Conservation (phyloP, 306 rosid genomes). For the Malus sylvestris region DNA sequence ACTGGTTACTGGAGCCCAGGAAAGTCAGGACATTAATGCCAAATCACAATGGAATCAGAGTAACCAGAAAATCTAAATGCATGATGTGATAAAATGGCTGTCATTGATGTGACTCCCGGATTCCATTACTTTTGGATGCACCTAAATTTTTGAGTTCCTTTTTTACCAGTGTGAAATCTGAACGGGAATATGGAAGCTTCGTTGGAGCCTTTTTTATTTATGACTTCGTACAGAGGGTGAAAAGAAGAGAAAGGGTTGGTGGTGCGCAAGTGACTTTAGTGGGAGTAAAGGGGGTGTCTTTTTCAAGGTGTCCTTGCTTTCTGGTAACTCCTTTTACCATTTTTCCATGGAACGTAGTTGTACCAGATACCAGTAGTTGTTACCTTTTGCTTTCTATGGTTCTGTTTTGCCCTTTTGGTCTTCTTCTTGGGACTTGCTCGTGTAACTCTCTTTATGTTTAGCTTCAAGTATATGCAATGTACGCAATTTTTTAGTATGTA, state of each 20-base stretch:
- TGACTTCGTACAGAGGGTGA: neutral
- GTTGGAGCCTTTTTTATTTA: neutral
- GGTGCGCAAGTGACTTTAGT: neutral
- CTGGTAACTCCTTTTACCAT: conserved; percentile 2
- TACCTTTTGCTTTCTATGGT: neutral
- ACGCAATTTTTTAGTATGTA: neutral
- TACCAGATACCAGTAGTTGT: neutral
- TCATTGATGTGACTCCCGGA: conserved; percentile 1
- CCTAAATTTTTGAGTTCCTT: neutral
- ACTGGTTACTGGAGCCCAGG: conserved; percentile 12
- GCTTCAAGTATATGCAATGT: too few species aligned
- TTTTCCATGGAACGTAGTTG: neutral
- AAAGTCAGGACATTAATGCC: neutral
- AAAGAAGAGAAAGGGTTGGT: neutral
- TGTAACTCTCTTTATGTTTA: neutral
- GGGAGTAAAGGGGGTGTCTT: neutral
- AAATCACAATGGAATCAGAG: neutral
- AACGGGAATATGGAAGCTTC: conserved; percentile 1
- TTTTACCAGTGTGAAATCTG: neutral
- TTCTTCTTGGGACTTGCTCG: neutral
- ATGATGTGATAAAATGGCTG: neutral
- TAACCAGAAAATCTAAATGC: conserved; percentile 7
- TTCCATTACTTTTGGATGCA: conserved; percentile 7
- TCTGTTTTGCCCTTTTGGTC: neutral
- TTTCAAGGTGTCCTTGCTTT: conserved; percentile 15